phyloP scores from a whole-genome alignment of 2,329 filamentous ascomycete genomes.

The Ascochyta clinopodiicola region DNA sequence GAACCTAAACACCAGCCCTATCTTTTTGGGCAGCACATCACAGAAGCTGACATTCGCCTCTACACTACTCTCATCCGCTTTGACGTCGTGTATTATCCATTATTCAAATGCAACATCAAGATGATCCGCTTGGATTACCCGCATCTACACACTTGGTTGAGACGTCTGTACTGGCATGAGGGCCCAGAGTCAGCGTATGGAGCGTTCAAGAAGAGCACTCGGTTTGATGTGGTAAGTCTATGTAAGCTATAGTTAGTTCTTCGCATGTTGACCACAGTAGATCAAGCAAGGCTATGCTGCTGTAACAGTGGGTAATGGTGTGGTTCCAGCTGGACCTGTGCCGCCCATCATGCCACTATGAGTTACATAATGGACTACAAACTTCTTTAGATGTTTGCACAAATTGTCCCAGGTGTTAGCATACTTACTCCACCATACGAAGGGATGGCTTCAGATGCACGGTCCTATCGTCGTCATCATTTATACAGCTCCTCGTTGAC shows the following conservation, averaged over 20 bases:
- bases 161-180: conserved; percentile 80
- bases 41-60: conserved; percentile 57
- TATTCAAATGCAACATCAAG: conserved; percentile 79
- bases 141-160: conserved; percentile 78
- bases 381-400: too few relatives aligned
- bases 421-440: too few relatives aligned
- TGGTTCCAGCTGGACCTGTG: conserved; percentile 30
- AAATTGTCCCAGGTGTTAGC: too few relatives aligned
- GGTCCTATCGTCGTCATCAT: too few relatives aligned
- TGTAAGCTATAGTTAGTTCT: background rate
- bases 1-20: conserved; percentile 63
- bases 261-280: conserved; percentile 14
- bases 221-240: conserved; percentile 32
- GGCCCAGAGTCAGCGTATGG: conserved; percentile 35
- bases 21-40: conserved; percentile 71
- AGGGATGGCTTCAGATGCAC: too few relatives aligned
- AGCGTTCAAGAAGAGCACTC: conserved; percentile 38
- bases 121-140: conserved; percentile 88
- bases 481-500: too few relatives aligned
- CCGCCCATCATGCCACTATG: conserved; percentile 31
- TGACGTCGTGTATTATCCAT: conserved; percentile 58
- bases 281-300: conserved; percentile 41
- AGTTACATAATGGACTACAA: conserved; percentile 3
- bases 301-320: conserved; percentile 30
- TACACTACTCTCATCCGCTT: conserved; percentile 67